Conservation (phyloP, 805 yeast species). For the Ogataea thermomethanolica region DNA sequence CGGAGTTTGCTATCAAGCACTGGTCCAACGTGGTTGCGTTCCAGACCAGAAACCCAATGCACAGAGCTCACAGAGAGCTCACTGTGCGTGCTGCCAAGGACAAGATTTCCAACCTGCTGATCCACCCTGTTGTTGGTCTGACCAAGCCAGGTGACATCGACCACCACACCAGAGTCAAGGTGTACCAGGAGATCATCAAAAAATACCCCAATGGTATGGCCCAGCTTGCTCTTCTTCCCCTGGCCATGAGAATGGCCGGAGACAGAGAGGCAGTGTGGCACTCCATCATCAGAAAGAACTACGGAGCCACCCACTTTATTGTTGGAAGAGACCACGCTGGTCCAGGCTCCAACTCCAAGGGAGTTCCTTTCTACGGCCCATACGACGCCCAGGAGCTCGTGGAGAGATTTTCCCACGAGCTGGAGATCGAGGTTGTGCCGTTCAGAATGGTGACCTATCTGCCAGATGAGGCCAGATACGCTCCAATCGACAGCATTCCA, state of each 20-base stretch:
- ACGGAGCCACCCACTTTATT: constrained; percentile 95
- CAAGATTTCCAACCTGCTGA: constrained; percentile 78
- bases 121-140: constrained; percentile 95
- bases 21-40: constrained; percentile 93
- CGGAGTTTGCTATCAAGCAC: constrained; percentile 73
- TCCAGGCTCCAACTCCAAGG: constrained; percentile 84
- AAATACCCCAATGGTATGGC: constrained; percentile 95
- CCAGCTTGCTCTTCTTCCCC: constrained; percentile 77
- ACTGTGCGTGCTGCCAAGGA: constrained; percentile 97
- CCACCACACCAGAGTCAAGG: constrained; percentile 95
- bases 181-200: constrained; percentile 86
- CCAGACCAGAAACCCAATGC: constrained; percentile 99
- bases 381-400: constrained; percentile 94
- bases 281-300: constrained; percentile 92
- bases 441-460: constrained; percentile 95
- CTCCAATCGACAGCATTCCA: constrained; percentile 91
- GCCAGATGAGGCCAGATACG: constrained; percentile 92
- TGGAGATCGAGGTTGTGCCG: constrained; percentile 88
- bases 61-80: constrained; percentile 94
- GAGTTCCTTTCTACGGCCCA: constrained; percentile 94
- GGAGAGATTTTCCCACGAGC: constrained; percentile 67
- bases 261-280: constrained; percentile 99
- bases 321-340: constrained; percentile 99
- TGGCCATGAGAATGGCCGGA: constrained; percentile 99
- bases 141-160: constrained; percentile 98